These are phyloP conservation scores for Colletotrichum sp. DNA, from an alignment of 2,329 filamentous ascomycete species.

Conservation along the genomic window DNA sequence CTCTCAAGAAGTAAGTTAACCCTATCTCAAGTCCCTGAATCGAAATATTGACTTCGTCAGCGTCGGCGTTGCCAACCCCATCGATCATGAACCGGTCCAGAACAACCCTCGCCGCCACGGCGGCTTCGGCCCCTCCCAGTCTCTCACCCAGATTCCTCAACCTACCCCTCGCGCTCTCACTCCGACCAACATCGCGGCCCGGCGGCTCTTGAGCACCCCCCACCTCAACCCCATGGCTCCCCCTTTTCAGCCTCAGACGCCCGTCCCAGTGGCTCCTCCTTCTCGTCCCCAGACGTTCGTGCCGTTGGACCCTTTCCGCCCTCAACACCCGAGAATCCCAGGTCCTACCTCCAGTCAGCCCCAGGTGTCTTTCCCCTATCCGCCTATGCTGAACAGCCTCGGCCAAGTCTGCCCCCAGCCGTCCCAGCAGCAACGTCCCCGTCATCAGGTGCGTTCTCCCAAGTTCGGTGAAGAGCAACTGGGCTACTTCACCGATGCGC, in stretches of 20 bases:
- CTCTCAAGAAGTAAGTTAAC: neutral
- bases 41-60: neutral
- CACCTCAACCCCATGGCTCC: neutral
- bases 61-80: neutral
- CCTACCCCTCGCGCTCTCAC: neutral
- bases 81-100: neutral
- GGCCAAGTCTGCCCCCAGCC: neutral
- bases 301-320: neutral
- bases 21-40: accelerated
- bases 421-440: neutral
- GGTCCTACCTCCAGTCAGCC: neutral
- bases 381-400: neutral
- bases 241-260: neutral
- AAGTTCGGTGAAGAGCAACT: neutral
- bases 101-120: accelerated
- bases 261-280: too few species aligned
- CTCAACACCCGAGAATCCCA: neutral
- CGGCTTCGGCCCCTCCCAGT: neutral
- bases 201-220: neutral
- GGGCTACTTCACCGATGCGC: neutral
- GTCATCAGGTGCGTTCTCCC: neutral
- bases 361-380: neutral
- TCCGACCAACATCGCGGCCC: neutral
- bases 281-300: neutral
- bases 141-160: neutral